Evolutionary conservation across 2,329 filamentous ascomycete species (phyloP).

Genomic region (Aspergillus unguis): DNA sequence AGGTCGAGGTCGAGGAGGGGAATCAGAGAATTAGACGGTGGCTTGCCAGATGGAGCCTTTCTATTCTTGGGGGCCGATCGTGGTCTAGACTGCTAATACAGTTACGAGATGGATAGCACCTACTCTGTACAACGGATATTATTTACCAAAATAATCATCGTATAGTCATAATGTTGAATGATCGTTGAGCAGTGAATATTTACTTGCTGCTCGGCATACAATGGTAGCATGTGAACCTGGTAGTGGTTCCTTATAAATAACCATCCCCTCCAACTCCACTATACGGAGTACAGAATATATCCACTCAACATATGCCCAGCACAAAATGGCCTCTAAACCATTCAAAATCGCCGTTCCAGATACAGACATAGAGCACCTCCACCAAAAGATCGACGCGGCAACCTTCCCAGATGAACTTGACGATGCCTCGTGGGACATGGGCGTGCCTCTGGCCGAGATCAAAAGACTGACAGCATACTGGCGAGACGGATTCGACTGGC

Average conservation of each 20-base stretch:
- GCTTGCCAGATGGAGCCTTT: conserved; percentile 18
- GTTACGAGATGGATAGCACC: no score
- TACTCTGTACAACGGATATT: no score
- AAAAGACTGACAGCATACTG: neutral
- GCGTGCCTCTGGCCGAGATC: conserved; percentile 50
- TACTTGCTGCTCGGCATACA: no score
- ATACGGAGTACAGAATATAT: neutral
- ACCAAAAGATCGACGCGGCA: conserved; percentile 53
- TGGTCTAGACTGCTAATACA: conserved; percentile 28
- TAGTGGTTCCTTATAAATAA: no score
- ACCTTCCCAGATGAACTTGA: conserved; percentile 58
- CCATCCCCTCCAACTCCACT: neutral
- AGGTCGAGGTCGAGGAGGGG: conserved; percentile 12
- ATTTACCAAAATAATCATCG: no score
- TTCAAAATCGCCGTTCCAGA: conserved; percentile 55
- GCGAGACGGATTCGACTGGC: neutral
- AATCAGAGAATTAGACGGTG: conserved; percentile 16
- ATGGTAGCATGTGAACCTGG: no score
- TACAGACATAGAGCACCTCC: conserved; percentile 51
- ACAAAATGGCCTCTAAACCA: conserved; percentile 18
- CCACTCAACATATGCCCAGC: neutral
- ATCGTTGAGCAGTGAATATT: no score
- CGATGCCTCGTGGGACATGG: conserved; percentile 54
- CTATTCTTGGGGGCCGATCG: conserved; percentile 21
- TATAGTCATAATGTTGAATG: no score